phyloP scores from a whole-genome alignment of 2,329 filamentous ascomycete species.

The Alternaria brassicae region DNA sequence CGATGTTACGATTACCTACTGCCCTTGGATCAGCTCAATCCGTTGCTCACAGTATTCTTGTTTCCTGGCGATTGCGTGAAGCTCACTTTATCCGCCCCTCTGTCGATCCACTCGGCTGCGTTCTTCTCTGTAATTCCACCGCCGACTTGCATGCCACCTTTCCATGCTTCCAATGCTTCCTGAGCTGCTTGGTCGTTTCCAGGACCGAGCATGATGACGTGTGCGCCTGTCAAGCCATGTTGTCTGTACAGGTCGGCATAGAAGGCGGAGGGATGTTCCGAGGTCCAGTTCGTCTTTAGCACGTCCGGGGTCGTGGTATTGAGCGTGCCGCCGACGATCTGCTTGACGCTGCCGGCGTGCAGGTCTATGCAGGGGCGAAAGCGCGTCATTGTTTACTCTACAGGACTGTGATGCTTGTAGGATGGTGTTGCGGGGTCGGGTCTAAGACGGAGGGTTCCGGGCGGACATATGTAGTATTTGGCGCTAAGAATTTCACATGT shows the following conservation, averaged over 20 bases:
- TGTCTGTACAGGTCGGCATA: slow-evolving; percentile 84
- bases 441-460: slow-evolving; percentile 31
- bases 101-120: slow-evolving; percentile 83
- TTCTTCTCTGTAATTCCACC: slow-evolving; percentile 92
- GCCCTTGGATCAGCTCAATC: slow-evolving; percentile 7
- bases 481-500: slow-evolving; percentile 14
- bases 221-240: slow-evolving; percentile 75
- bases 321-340: slow-evolving; percentile 95
- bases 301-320: slow-evolving; percentile 39
- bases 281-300: slow-evolving; percentile 92
- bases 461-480: slow-evolving; percentile 30
- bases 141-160: slow-evolving; percentile 81
- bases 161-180: slow-evolving; percentile 81
- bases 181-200: slow-evolving; percentile 82
- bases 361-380: slow-evolving; percentile 98
- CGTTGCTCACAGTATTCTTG: not conserved
- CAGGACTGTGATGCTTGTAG: not conserved
- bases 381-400: slow-evolving; percentile 72
- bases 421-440: slow-evolving; percentile 19
- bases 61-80: not conserved
- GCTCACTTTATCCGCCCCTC: slow-evolving; percentile 85
- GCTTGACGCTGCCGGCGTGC: slow-evolving; percentile 96
- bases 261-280: slow-evolving; percentile 78
- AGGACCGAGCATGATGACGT: slow-evolving; percentile 95
- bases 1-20: slow-evolving; percentile 95